Conservation (phyloP, 176 grass and related monocot species). For the Aegilops umbellulata region DNA sequence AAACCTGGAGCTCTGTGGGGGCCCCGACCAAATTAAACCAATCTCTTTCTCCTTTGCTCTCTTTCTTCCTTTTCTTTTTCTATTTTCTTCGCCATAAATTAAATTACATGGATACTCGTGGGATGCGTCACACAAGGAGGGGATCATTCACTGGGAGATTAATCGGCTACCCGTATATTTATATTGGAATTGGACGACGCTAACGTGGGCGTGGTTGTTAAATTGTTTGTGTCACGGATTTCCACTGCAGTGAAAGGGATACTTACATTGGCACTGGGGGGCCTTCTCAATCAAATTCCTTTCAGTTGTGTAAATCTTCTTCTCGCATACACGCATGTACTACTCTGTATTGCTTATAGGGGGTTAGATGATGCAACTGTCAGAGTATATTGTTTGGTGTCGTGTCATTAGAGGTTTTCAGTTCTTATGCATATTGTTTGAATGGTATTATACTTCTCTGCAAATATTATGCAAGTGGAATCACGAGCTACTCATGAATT, state of each 20-base stretch:
- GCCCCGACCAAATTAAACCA: not conserved
- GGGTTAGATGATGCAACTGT: not conserved
- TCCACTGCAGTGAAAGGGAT: conserved; percentile 26
- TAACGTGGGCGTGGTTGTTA: conserved; percentile 12
- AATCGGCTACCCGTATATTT: not conserved
- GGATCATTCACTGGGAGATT: conserved; percentile 28
- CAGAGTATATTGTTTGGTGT: not conserved
- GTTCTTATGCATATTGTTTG: not conserved
- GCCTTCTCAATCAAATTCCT: conserved; percentile 12
- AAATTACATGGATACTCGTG: conserved; percentile 11
- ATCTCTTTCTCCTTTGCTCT: not conserved
- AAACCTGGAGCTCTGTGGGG: conserved; percentile 6
- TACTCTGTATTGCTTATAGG: not conserved
- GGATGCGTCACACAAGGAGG: conserved; percentile 26
- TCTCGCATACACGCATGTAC: not conserved
- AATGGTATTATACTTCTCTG: too few species aligned
- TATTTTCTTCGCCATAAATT: not conserved
- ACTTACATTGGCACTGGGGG: not conserved
- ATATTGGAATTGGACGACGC: conserved; percentile 5
- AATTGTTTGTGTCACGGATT: not conserved
- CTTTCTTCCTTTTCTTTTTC: not conserved
- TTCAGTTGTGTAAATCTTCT: not conserved
- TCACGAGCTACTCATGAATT: conserved; percentile 17
- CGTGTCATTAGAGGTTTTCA: not conserved
- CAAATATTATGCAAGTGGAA: not conserved